Evolutionary conservation across 2,329 filamentous ascomycete species (phyloP), one percentile per base, ranked within the genome.

Genomic region (Fusarium oxysporum): DNA sequence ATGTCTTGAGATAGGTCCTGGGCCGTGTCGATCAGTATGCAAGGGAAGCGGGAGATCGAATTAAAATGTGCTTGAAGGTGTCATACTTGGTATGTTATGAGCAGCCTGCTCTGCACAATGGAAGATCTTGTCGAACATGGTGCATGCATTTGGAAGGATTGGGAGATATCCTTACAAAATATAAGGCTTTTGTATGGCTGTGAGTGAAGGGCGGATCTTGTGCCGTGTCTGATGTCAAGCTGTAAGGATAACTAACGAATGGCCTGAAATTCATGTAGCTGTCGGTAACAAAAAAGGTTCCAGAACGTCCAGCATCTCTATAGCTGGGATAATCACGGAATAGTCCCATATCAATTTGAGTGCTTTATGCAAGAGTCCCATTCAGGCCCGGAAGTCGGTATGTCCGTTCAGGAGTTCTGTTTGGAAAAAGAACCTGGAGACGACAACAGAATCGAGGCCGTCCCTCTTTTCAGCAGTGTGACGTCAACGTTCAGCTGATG

Each of bases 1-100:
- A 62, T 59, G 60, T 70, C 70, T 67, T 41, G 28, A 62, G 56
- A 33, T 57, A 56, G 60, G 44, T 43, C 40, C 44, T 57, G 62
- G 58, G 65, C 53, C 61, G 47, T 60, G 56, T 45, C 68, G 70
- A 73, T 72, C 70, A 48, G 55, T 32, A 70, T 70, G 70, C 65
- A 73, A 72, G 70, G 70, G 35, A 72, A 72, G 32, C 32, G 23
- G 14, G 32, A 65, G 47, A 56, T 70, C 41, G 25, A 48, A 32
- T 44, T 51, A 53, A 63, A 44, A 54, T 67, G 54, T 65, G 40
- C 23, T 55, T 56, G 37, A 30, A 62, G 48, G 51, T 53, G 43
- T 45, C 30, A 47, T 43, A 40, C 28, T 48, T 68, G 58, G 63
- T 58, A 70, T 62, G 65, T 38, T 48, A 37, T 45, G 23, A 50